Evolutionary conservation across 2,329 filamentous ascomycete genomes (phyloP), one percentile per base, ranked within the genome.

Genomic region (Fusarium foetens): DNA sequence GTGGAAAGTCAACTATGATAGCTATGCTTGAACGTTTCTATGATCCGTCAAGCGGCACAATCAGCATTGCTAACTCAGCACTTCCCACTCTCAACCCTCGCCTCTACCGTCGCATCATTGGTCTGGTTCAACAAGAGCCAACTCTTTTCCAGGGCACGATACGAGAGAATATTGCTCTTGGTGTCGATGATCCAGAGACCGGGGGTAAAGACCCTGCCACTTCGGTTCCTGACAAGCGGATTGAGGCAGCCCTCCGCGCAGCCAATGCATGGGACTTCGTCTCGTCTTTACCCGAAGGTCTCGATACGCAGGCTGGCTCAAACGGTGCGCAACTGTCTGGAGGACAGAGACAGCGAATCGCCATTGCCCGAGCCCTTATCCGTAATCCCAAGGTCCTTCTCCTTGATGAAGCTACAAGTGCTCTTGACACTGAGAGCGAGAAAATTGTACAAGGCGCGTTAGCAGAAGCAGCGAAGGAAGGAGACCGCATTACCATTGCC

Each of bases 141-240:
- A 86, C 86, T 4, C 87, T 99, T 5, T 94, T 95, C 81, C 94
- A 91, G 6, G 93, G 93, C 29, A 92, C 92, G 0, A 92, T 96
- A 73, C 92, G 92, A 7, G 93, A 95, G 77, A 96, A 96, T 74
- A 98, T 98, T 46, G 71, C 75, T 31, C 73, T 77, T n/a, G 75
- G 76, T 8, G 45, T 78, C 17, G 76, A 76, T 39, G 71, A 75
- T 35, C 68, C 68, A 5, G 57, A 66, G 23, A 61, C 58, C 11
- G 65, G 70, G 35, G 51, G 52, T 8, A 52, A 60, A 1, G 67
- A 66, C 7, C 35, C 58, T 19, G 38, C 41, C 29, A 59, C 62
- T 11, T 52, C 65, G 9, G 63, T 77, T 23, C 68, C 72, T 5
- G 66, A 77, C 38, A 78, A 78, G 13, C 77, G 81, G 35, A 83